Evolutionary conservation across 2,329 filamentous ascomycete species (phyloP).

Genomic region (Sarocladium brachiariae): DNA sequence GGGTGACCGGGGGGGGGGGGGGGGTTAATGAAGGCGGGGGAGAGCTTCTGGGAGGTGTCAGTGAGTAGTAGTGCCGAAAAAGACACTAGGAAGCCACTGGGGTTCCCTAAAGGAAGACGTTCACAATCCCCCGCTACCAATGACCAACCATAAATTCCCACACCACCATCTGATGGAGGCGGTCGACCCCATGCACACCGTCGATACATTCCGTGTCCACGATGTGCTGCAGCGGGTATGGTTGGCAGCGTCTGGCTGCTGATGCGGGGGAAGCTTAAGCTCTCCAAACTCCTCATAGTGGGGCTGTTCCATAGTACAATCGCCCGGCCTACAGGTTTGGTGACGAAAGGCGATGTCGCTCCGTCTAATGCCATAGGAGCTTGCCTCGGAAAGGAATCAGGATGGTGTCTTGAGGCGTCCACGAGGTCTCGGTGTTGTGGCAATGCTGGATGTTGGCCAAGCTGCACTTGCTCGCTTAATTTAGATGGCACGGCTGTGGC

Average conservation of each 20-base stretch:
- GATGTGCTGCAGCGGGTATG: no score
- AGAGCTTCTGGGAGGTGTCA: background rate
- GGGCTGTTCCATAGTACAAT: constrained; percentile 2
- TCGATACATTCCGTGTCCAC: no score
- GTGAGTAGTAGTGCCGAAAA: background rate
- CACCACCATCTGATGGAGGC: no score
- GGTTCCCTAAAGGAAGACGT: background rate
- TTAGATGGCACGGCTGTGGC: background rate
- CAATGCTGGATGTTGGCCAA: background rate
- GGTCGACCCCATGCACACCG: no score
- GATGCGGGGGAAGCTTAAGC: constrained; percentile 8
- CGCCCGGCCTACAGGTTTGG: background rate
- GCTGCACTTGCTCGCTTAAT: constrained; percentile 1
- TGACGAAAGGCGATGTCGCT: background rate
- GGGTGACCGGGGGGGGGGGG: background rate
- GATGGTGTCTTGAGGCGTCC: background rate
- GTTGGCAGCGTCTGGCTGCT: background rate
- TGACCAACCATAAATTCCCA: background rate
- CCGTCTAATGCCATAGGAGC: constrained; percentile 2
- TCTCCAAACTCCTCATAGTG: constrained; percentile 3
- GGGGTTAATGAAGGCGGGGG: background rate
- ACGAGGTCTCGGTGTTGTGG: background rate
- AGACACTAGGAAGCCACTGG: background rate
- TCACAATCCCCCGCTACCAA: background rate
- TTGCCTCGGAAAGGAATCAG: no score